A percentile compares a stretch with the other conserved stretches of the same genome.
phyloP scores from a whole-genome alignment of 371 early-diverging fungal genomes.

The Circinella minor region DNA sequence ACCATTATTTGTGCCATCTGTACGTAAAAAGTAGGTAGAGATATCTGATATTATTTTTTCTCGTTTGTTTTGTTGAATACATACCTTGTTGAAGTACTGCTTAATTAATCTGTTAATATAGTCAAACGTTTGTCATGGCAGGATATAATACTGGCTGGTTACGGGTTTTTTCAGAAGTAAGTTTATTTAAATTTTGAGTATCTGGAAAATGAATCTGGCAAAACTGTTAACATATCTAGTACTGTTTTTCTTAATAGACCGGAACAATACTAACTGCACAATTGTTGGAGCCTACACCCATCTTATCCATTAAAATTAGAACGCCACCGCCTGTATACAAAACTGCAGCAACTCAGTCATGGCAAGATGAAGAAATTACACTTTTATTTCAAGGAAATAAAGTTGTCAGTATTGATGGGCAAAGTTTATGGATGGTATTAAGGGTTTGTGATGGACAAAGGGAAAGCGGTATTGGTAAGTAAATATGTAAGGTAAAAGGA shows the following conservation, averaged over 20 bases:
- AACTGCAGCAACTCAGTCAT: slow-evolving; percentile 24
- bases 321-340: slow-evolving; percentile 49
- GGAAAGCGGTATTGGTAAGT: slow-evolving; percentile 35
- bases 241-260: slow-evolving; percentile 28
- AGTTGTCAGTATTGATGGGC: slow-evolving; percentile 65
- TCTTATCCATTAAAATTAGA: slow-evolving; percentile 56
- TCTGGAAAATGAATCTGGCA: neutral
- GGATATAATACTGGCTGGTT: slow-evolving; percentile 69
- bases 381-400: slow-evolving; percentile 55
- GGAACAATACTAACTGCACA: slow-evolving; percentile 63
- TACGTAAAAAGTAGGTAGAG: slow-evolving; percentile 50
- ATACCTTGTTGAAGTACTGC: neutral
- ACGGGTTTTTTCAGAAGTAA: slow-evolving; percentile 64
- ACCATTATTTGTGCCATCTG: slow-evolving; percentile 61
- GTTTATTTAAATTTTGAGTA: neutral
- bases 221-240: neutral
- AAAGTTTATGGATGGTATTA: slow-evolving; percentile 65
- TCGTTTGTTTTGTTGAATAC: neutral
- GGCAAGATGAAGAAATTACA: slow-evolving; percentile 67
- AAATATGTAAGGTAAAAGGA: neutral
- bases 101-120: slow-evolving; percentile 16
- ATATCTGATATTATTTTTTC: neutral
- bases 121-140: slow-evolving; percentile 62
- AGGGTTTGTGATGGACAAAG: slow-evolving; percentile 56
- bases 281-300: slow-evolving; percentile 54